Base-by-base conservation (phyloP, 2,329 filamentous ascomycete genomes). In the Diplodia seriata region DNA sequence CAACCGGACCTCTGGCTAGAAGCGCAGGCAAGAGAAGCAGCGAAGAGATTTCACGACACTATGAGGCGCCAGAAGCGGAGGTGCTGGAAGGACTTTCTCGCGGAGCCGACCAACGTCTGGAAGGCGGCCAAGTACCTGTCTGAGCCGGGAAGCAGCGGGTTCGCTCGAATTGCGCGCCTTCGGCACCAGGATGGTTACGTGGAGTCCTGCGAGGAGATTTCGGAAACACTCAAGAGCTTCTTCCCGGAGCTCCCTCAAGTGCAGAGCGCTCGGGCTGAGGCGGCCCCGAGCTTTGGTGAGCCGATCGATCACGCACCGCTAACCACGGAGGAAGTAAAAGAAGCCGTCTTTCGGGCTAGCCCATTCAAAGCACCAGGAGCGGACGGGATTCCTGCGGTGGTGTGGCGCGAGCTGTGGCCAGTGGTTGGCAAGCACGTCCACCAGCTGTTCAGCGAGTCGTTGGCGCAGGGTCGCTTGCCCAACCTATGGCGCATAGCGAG, bases 181-280 rank as follows among this genome's bases (percentile, higher is more conserved):
- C 4, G 36, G 12, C 1, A 55, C 14, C 18, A 55, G 51, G 15
- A 33, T 15, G 26, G 51, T 29, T 55, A 33, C 51, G 29, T 18
- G 14, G 14, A 55, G 51, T 55, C 29, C 18, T 18, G 4, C 51
- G 29, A 55, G 26, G 15, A 15, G 29, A 55, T 55, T 12, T 55
- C 29, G 3, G 18, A 55, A n/a, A 33, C 51, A 2, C 33, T 55
- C 4, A 33, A 33, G 51, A 55, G 6, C 51, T 55, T 33, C 51
- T 55, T 55, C 29, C 51, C 29, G 18, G 51, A 55, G 51, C 51
- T 55, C 15, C 29, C 51, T 36, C 1, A 33, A 33, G 51, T 55
- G 29, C 29, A 18, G 3, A 15, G 14, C 7, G n/a, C 51, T 6
- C 26, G 8, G 29, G 18, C 29, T 15, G 29, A 18, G 51, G 29